Conservation (phyloP, 2,329 filamentous ascomycete species). For the Sclerotinia nivalis region DNA sequence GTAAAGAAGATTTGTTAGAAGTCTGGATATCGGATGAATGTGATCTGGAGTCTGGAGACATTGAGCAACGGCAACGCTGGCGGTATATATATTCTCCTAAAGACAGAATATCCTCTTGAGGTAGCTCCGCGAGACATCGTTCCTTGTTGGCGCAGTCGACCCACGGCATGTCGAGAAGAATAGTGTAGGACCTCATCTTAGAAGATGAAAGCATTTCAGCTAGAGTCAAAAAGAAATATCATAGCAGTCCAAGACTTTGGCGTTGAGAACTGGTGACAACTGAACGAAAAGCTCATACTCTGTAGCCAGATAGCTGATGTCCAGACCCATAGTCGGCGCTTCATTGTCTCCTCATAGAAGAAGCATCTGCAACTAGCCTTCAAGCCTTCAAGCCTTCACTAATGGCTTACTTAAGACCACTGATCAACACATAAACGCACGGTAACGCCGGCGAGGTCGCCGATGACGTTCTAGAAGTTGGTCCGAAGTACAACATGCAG, state of each 20-base stretch:
- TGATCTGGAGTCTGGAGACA: neutral
- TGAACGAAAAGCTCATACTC: neutral
- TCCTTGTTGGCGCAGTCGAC: neutral
- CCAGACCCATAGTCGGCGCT: neutral
- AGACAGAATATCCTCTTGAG: neutral
- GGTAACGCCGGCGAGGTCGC: neutral
- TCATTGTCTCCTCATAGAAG: neutral
- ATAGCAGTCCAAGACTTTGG: neutral
- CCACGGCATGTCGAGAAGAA: neutral
- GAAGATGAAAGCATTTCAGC: neutral
- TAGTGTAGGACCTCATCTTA: neutral
- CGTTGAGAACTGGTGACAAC: neutral
- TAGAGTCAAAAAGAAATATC: neutral
- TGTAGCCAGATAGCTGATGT: constrained; percentile 4
- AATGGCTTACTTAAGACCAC: neutral
- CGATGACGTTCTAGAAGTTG: neutral
- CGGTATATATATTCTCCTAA: neutral
- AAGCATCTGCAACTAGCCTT: neutral
- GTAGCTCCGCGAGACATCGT: neutral
- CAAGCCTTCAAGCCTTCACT: neutral
- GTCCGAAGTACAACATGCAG: neutral
- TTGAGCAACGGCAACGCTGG: neutral
- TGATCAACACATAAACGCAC: neutral
- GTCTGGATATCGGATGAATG: neutral
- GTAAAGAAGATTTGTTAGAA: no score